Evolutionary conservation across 129 eudicot genomes (phyloP), one percentile per base, ranked within the genome.

Genomic region (Glebionis coronaria): DNA sequence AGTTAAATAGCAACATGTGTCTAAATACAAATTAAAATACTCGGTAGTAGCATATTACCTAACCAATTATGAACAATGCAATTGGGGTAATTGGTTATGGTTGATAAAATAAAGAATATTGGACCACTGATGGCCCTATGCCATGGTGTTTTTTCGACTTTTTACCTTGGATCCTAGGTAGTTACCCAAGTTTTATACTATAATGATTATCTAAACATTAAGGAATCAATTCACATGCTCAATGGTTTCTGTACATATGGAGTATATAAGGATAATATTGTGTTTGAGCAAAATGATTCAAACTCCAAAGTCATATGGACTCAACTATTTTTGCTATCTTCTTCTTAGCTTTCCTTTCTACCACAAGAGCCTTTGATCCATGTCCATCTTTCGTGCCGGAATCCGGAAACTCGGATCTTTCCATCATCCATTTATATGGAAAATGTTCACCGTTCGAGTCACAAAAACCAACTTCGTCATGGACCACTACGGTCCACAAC

Each of bases 381-480:
- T 92, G 98, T 56, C 60, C 84, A 61, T 65, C 79, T 46, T 70
- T 81, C 12, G 68, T 67, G 44, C 74, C 84, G 8, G 64, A 82
- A 66, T 50, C 80, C 5, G 79, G 53, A 13, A 56, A 44, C 60
- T 71, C 88, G 0, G 91, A 86, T 38, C 90, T 93, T 47, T 89
- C 99, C 15, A 50, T 93, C 66, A 68, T 82, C 65, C 97, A 79
- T 80, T 82, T 89, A 3, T 86, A 84, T 9, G 92, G 97, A 18
- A 83, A 86, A 79, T 86, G 97, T 81, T 93, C 99, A 15, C 99
- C 99, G 2, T 84, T 93, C 68, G 23, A 67, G 61, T 62, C 97
- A 1, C 92, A 85, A 10, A 80, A 80, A 3, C 90, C 83, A 14
- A 21, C 85, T 51, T 65, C 87, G 1, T 76, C 95, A 55, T 88